These are phyloP conservation scores for Chalaropsis ovoidea DNA, from an alignment of 2,329 filamentous ascomycete species.

Conservation along the genomic window DNA sequence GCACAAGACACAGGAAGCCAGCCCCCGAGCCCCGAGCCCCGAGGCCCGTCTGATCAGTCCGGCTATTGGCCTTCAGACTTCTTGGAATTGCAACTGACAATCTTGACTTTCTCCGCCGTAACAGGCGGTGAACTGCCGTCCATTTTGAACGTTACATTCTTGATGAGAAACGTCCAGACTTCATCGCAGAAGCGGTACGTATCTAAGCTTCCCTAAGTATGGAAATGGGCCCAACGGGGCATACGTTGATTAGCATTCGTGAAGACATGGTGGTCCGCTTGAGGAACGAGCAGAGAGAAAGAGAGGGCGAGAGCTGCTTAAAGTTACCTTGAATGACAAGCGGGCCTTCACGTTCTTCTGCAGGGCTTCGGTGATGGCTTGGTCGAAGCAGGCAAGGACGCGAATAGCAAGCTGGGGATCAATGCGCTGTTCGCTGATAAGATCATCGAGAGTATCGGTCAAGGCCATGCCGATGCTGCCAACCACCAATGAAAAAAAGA, in stretches of 20 bases:
- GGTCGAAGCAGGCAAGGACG: conserved; percentile 91
- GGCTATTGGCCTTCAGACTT: conserved; percentile 37
- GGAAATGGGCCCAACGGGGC: background rate
- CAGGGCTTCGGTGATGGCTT: conserved; percentile 80
- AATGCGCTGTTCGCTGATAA: conserved; percentile 89
- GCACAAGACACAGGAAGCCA: background rate
- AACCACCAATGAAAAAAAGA: conserved; percentile 21
- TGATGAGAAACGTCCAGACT: conserved; percentile 98
- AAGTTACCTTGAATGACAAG: conserved; percentile 77
- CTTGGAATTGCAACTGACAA: conserved; percentile 95
- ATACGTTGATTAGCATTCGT: background rate
- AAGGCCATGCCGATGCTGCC: conserved; percentile 83
- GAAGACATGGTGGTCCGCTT: background rate
- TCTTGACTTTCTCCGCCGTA: conserved; percentile 88
- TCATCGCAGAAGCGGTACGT: conserved; percentile 99
- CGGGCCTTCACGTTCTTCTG: conserved; percentile 87
- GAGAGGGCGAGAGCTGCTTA: background rate
- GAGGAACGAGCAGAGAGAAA: background rate
- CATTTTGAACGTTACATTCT: conserved; percentile 98
- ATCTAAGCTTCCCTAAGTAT: conserved; percentile 73
- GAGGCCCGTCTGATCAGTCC: background rate
- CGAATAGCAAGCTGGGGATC: conserved; percentile 98
- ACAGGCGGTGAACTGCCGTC: conserved; percentile 66
- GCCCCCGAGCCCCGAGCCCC: background rate
- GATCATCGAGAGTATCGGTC: conserved; percentile 91